Evolutionary conservation across 805 yeast genomes (phyloP).

Genomic region (Ogataea nakhonphanomensis): DNA sequence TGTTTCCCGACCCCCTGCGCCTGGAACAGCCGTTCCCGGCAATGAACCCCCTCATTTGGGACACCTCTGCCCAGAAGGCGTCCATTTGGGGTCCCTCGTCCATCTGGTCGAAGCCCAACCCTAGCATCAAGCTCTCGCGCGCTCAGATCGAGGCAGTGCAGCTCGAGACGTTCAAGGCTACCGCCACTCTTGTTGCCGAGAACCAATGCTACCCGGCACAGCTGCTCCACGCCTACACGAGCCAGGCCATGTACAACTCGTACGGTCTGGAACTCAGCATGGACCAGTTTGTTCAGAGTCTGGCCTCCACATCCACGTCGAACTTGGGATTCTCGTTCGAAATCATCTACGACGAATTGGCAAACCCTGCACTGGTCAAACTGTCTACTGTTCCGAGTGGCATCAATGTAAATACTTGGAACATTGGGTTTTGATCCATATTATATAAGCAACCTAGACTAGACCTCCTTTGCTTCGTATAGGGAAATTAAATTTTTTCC

Average conservation of each 20-base stretch:
- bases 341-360: slow-evolving; percentile 43
- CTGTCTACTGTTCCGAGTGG: slow-evolving; percentile 17
- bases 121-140: slow-evolving; percentile 4
- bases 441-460: not conserved
- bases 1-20: slow-evolving; percentile 8
- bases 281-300: slow-evolving; percentile 30
- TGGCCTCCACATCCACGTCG: slow-evolving; percentile 32
- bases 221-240: slow-evolving; percentile 28
- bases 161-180: slow-evolving; percentile 40
- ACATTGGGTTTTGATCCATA: slow-evolving; percentile 3
- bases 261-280: slow-evolving; percentile 34
- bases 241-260: slow-evolving; percentile 35
- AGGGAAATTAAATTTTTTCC: slow-evolving; percentile 8
- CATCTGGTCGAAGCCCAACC: slow-evolving; percentile 15
- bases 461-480: not conserved
- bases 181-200: slow-evolving; percentile 34
- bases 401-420: slow-evolving; percentile 6
- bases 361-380: slow-evolving; percentile 42
- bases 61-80: slow-evolving; percentile 7
- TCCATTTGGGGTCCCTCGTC: slow-evolving; percentile 26
- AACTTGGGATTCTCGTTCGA: slow-evolving; percentile 37
- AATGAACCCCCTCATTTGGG: slow-evolving; percentile 13
- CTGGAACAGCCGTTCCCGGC: slow-evolving; percentile 11
- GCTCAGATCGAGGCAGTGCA: slow-evolving; percentile 38
- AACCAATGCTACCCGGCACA: slow-evolving; percentile 20